phyloP scores from a whole-genome alignment of 176 grass and related monocot species.

The Carex pumila region DNA sequence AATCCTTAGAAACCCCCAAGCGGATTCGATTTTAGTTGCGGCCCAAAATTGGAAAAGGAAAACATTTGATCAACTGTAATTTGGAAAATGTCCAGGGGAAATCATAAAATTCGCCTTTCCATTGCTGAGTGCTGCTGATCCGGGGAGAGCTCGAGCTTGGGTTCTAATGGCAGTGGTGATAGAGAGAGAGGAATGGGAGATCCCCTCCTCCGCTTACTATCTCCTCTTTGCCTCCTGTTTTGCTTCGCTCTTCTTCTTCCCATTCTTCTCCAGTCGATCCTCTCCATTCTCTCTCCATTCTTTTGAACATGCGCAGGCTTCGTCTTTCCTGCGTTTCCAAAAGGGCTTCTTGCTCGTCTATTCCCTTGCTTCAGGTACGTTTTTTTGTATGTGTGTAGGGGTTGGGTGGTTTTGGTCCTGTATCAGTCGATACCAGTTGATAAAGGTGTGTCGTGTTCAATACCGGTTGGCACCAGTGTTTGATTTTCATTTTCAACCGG shows the following conservation, averaged over 20 bases:
- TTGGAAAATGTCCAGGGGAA: neutral
- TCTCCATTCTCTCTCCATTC: slow-evolving; percentile 29
- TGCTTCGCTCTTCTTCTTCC: slow-evolving; percentile 46
- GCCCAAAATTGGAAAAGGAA: neutral
- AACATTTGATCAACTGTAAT: neutral
- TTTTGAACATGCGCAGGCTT: slow-evolving; percentile 35
- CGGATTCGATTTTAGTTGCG: neutral
- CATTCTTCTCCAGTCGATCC: slow-evolving; percentile 41
- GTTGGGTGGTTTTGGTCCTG: neutral
- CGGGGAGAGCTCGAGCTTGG: neutral
- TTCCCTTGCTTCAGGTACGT: slow-evolving; percentile 62
- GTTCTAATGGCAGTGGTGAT: slow-evolving; percentile 62
- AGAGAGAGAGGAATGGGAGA: slow-evolving; percentile 73
- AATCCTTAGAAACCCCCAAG: neutral
- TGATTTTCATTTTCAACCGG: neutral
- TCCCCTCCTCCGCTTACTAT: slow-evolving; percentile 42
- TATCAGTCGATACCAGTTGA: neutral
- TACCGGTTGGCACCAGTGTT: neutral
- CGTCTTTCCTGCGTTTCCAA: slow-evolving; percentile 61
- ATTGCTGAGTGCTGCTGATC: neutral
- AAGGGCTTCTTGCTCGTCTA: slow-evolving; percentile 66
- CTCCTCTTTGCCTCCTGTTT: slow-evolving; percentile 52
- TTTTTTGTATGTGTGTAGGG: neutral
- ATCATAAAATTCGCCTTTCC: neutral
- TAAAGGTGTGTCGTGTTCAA: neutral